Evolutionary conservation across 73 alveolate species (phyloP), one percentile per base, ranked within the genome.

Genomic region (Paraurostyla sp.): DNA sequence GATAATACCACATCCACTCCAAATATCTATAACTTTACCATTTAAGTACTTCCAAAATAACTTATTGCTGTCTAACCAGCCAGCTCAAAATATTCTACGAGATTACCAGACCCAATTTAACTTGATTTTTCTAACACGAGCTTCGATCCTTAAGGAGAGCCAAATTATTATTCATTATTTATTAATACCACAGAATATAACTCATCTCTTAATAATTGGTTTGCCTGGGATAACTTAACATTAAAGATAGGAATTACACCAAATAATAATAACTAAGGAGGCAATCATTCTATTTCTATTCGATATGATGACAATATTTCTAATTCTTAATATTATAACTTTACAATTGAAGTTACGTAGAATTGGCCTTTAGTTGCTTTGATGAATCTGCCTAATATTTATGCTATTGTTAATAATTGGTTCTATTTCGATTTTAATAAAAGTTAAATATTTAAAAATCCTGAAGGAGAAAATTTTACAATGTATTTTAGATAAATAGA

Each of bases 281-380:
- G 80, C 3, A 36, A 32, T 11, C 80, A 62, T 62, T 36, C 48
- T 4, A 62, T 62, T 11, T 29, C 56, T 9, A 36, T 62, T 11
- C 15, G 16, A 29, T 36, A 7, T 29, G 52, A 62, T 62, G 80
- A 62, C 29, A 11, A 11, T 4, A 62, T 62, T 7, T 9, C 80
- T 6, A 15, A 6, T 4, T 23, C 80, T 16, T 7, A 4, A 25
- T 62, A 7, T 13, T 22, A 22, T n/a, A 62, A 62, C 30, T 62
- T 62, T 25, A 62, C 80, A 9, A 4, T 62, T 7, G 80, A 62
- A 25, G 30, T 62, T 29, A 62, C 6, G n/a, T 36, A 29, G 3
- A 62, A 62, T 22, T 62, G 80, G 80, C 80, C 80, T 11, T 36
- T 62, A 13, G 29, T 36, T 11, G 80, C 51, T 22, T 16, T 62